Percentiles rank a stretch among this genome's conserved stretches.
Conservation (phyloP, 192 early-diverging fungal genomes). For the Umbelopsis vinacea region DNA sequence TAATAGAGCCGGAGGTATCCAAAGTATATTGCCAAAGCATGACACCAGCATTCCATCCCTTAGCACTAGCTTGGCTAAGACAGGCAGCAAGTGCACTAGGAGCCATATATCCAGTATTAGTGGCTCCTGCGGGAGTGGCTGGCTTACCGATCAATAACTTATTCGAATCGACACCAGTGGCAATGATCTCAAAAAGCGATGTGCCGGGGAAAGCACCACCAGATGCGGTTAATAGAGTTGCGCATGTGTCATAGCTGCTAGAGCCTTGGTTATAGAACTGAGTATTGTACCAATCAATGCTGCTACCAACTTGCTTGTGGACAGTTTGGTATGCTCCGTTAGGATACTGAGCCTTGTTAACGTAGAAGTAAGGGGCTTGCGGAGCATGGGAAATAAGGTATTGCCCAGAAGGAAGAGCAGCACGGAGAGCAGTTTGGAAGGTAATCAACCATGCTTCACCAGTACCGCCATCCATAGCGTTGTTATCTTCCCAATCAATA, state of each 20-base stretch:
- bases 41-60: slow-evolving; percentile 47
- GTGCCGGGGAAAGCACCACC: slow-evolving; percentile 39
- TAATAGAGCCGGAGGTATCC: slow-evolving; percentile 35
- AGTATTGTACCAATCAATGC: slow-evolving; percentile 43
- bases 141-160: slow-evolving; percentile 47
- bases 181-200: slow-evolving; percentile 40
- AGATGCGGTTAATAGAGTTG: slow-evolving; percentile 29
- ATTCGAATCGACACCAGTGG: slow-evolving; percentile 24
- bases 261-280: slow-evolving; percentile 46
- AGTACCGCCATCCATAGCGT: slow-evolving; percentile 38
- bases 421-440: slow-evolving; percentile 31
- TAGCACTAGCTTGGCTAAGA: slow-evolving; percentile 33
- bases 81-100: slow-evolving; percentile 33
- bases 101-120: slow-evolving; percentile 43
- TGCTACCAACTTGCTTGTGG: slow-evolving; percentile 33
- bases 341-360: slow-evolving; percentile 32
- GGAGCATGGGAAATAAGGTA: slow-evolving; percentile 45
- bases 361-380: slow-evolving; percentile 43
- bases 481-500: slow-evolving; percentile 47
- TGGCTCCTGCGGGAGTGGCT: slow-evolving; percentile 37
- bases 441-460: slow-evolving; percentile 45
- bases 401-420: slow-evolving; percentile 27
- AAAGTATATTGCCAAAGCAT: slow-evolving; percentile 44
- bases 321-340: slow-evolving; percentile 43
- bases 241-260: slow-evolving; percentile 36